phyloP scores from a whole-genome alignment of 495 filamentous ascomycete species.

The Copromyces sp. region DNA sequence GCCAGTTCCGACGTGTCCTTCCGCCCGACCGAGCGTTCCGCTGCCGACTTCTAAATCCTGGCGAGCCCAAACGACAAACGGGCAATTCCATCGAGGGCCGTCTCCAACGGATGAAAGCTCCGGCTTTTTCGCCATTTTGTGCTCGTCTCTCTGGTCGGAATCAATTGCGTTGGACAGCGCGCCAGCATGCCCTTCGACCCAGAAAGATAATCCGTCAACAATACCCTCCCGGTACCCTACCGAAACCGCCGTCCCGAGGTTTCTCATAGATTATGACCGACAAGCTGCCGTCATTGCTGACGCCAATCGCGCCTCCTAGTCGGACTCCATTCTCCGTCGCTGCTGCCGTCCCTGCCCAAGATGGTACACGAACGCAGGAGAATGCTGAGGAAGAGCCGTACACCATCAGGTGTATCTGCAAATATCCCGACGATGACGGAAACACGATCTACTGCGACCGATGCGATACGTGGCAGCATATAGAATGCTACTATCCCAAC shows the following conservation, averaged over 20 bases:
- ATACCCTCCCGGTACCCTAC: conserved; percentile 25
- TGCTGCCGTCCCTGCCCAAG: conserved; percentile 40
- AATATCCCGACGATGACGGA: conserved; percentile 87
- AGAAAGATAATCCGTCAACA: conserved; percentile 36
- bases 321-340: conserved; percentile 40
- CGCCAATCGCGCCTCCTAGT: conserved; percentile 44
- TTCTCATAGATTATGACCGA: conserved; percentile 89
- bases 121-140: conserved; percentile 8
- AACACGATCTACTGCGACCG: conserved; percentile 92
- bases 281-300: conserved; percentile 53
- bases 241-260: conserved; percentile 47
- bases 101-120: conserved; percentile 20
- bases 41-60: not conserved
- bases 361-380: conserved; percentile 44
- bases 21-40: conserved; percentile 2
- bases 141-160: conserved; percentile 9
- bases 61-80: not conserved
- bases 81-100: not conserved
- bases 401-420: conserved; percentile 96
- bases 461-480: conserved; percentile 98
- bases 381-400: conserved; percentile 76
- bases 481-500: conserved; percentile 82
- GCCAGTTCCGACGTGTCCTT: conserved; percentile 9
- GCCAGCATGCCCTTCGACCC: conserved; percentile 51
- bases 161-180: conserved; percentile 30